phyloP scores from a whole-genome alignment of 768 basidiomycete species.

The Lanmaoa rubissima region DNA sequence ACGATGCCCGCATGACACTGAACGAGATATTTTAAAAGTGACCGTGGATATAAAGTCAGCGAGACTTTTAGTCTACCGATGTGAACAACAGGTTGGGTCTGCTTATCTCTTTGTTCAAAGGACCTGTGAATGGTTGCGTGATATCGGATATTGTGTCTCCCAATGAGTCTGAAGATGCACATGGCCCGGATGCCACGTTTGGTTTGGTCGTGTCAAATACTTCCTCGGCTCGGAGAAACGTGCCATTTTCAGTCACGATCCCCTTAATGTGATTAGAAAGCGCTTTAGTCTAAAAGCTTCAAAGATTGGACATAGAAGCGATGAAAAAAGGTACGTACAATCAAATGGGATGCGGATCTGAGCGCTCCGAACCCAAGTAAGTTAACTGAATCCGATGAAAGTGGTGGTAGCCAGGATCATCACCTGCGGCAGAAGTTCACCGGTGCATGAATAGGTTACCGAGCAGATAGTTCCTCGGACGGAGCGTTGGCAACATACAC shows the following conservation, averaged over 20 bases:
- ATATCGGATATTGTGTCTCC: too few relatives aligned
- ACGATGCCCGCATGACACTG: neutral
- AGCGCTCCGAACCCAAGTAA: neutral
- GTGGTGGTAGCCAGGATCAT: neutral
- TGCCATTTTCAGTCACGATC: neutral
- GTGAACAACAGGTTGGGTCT: neutral
- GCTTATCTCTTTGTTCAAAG: neutral
- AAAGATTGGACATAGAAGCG: neutral
- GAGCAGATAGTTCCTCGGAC: neutral
- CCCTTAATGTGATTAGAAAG: too few relatives aligned
- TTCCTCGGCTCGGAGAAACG: neutral
- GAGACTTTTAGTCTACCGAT: neutral
- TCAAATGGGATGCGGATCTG: neutral
- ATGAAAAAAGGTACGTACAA: neutral
- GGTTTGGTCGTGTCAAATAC: too few relatives aligned
- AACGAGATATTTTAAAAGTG: neutral
- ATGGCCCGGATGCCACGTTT: too few relatives aligned
- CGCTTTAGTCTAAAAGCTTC: neutral
- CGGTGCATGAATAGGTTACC: neutral
- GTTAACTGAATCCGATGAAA: neutral
- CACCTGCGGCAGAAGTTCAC: neutral
- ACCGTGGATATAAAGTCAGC: neutral
- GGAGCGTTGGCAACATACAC: neutral
- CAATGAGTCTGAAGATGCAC: too few relatives aligned
- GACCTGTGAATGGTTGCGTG: neutral